Evolutionary conservation across 129 eudicot species (phyloP).

Genomic region (Centella asiatica): DNA sequence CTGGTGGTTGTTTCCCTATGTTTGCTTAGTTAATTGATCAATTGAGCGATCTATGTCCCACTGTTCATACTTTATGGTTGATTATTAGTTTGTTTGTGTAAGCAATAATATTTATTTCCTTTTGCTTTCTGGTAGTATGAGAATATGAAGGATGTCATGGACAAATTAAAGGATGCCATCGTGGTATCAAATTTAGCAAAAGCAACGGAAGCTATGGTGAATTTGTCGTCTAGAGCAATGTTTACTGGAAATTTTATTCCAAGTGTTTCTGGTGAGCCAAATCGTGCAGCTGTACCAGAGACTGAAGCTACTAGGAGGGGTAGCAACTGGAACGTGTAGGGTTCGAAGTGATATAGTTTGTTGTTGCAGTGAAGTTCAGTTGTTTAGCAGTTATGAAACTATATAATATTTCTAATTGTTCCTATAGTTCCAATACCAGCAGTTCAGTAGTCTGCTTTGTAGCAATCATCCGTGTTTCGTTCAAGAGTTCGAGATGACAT

Average conservation of each 20-base stretch:
- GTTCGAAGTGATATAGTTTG: not conserved
- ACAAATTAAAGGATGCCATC: constrained; percentile 7
- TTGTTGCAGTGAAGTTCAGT: too few relatives aligned
- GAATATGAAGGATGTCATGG: constrained; percentile 9
- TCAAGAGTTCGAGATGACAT: too few relatives aligned
- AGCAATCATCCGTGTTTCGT: too few relatives aligned
- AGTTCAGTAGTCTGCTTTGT: too few relatives aligned
- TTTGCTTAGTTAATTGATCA: not conserved
- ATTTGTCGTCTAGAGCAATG: not conserved
- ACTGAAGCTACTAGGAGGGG: not conserved
- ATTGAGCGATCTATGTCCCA: not conserved
- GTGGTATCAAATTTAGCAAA: not conserved
- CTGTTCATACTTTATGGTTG: not conserved
- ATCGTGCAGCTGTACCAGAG: not conserved
- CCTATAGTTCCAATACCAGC: too few relatives aligned
- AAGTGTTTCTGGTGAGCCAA: not conserved
- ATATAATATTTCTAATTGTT: too few relatives aligned
- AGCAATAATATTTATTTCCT: not conserved
- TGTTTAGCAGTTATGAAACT: too few relatives aligned
- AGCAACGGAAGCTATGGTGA: constrained; percentile 7
- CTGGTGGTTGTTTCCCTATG: too few relatives aligned
- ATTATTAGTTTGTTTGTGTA: not conserved
- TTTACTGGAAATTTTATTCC: not conserved
- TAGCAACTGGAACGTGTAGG: not conserved
- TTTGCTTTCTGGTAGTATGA: not conserved